These are phyloP conservation scores for Hirsutella thompsonii DNA, from an alignment of 2,329 filamentous ascomycete species.

Conservation along the genomic window DNA sequence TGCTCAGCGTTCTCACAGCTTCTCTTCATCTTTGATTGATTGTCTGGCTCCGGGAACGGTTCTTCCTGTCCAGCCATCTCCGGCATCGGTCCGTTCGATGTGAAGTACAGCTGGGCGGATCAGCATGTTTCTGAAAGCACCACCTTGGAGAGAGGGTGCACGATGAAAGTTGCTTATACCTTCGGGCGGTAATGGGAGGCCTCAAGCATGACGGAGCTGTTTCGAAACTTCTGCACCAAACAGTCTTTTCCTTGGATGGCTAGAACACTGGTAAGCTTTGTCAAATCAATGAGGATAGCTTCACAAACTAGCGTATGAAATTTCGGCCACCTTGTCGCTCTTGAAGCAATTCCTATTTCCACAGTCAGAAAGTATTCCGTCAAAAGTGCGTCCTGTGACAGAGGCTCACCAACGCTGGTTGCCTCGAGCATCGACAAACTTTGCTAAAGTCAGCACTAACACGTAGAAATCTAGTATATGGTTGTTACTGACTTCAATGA, in stretches of 20 bases:
- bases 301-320: constrained; percentile 81
- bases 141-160: neutral
- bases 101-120: constrained; percentile 35
- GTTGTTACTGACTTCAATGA: constrained; percentile 47
- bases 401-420: constrained; percentile 54
- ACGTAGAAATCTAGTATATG: neutral
- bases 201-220: constrained; percentile 92
- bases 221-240: constrained; percentile 87
- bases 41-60: constrained; percentile 66
- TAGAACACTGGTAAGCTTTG: constrained; percentile 22
- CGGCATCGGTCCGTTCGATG: constrained; percentile 31
- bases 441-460: constrained; percentile 7
- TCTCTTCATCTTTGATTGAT: constrained; percentile 74
- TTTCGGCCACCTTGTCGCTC: constrained; percentile 73
- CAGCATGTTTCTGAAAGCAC: neutral
- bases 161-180: constrained; percentile 29
- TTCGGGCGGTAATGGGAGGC: constrained; percentile 71
- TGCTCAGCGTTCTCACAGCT: constrained; percentile 80
- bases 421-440: constrained; percentile 60
- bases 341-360: constrained; percentile 60
- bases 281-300: fast-evolving
- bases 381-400: neutral
- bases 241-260: constrained; percentile 89
- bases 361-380: neutral
- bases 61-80: constrained; percentile 58